phyloP scores from a whole-genome alignment of 1,139 yeast genomes.

The Nakaseomyces sp. region DNA sequence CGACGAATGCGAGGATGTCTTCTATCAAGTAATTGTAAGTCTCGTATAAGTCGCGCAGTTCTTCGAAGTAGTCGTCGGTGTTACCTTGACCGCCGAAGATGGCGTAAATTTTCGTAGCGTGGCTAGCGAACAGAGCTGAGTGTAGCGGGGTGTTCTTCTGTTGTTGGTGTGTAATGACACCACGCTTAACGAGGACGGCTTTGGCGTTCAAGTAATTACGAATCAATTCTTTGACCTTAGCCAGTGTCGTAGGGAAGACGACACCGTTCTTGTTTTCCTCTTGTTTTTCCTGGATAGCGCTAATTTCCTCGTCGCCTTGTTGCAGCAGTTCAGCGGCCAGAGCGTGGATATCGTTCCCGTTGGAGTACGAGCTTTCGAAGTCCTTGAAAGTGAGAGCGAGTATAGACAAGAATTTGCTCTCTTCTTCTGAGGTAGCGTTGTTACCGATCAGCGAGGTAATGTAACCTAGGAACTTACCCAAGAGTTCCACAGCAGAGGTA shows the following conservation, averaged over 20 bases:
- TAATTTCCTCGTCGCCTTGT: neutral
- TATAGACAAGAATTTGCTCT: constrained; percentile 53
- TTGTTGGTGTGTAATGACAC: constrained; percentile 34
- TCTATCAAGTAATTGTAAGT: constrained; percentile 67
- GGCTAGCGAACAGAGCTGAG: constrained; percentile 55
- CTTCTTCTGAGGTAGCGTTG: constrained; percentile 30
- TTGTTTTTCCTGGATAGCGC: too few species aligned
- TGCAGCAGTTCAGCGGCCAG: constrained; percentile 63
- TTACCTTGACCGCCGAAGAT: constrained; percentile 99
- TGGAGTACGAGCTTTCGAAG: constrained; percentile 71
- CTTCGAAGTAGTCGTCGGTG: constrained; percentile 95
- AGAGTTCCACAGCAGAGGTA: constrained; percentile 74
- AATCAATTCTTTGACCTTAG: constrained; percentile 65
- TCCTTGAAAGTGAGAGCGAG: constrained; percentile 64
- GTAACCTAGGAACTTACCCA: constrained; percentile 77
- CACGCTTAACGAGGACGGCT: constrained; percentile 37
- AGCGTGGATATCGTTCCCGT: constrained; percentile 77
- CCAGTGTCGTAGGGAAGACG: constrained; percentile 48
- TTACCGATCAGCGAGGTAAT: constrained; percentile 45
- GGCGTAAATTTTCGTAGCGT: constrained; percentile 60
- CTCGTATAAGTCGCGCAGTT: constrained; percentile 75
- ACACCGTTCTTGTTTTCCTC: constrained; percentile 48
- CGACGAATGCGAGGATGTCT: constrained; percentile 63
- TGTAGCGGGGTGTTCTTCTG: constrained; percentile 35
- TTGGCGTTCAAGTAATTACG: constrained; percentile 59